These are phyloP conservation scores for Acer campestre DNA, from an alignment of 345 rosid species.

Conservation along the genomic window DNA sequence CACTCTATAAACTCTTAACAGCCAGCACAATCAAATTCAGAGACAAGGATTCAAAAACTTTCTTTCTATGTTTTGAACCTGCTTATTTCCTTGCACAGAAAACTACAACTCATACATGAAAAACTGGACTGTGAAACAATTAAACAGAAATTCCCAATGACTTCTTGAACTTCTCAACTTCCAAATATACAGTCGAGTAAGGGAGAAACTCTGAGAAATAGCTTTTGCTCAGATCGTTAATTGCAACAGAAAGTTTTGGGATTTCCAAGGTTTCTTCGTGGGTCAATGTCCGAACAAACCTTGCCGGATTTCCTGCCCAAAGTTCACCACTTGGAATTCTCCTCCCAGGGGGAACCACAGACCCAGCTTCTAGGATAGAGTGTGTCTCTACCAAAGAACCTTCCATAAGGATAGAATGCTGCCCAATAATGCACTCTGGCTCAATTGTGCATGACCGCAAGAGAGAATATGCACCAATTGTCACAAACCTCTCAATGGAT, in stretches of 20 bases:
- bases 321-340: constrained; percentile 95
- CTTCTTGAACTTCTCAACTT: constrained; percentile 91
- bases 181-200: constrained; percentile 88
- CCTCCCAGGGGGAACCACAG: constrained; percentile 95
- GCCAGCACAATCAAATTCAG: constrained; percentile 30
- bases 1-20: constrained; percentile 25
- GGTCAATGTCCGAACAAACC: constrained; percentile 76
- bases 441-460: constrained; percentile 91
- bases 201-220: constrained; percentile 89
- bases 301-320: constrained; percentile 99
- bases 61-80: constrained; percentile 49
- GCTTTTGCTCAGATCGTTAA: constrained; percentile 74
- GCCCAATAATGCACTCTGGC: constrained; percentile 98
- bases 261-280: constrained; percentile 94
- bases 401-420: constrained; percentile 96
- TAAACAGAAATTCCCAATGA: constrained; percentile 67
- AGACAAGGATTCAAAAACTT: constrained; percentile 24
- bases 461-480: constrained; percentile 85
- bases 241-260: constrained; percentile 94
- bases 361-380: constrained; percentile 93
- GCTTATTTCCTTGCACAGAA: constrained; percentile 58
- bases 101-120: constrained; percentile 30
- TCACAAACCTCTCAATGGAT: constrained; percentile 82
- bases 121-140: constrained; percentile 20
- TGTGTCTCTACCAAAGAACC: constrained; percentile 93